Evolutionary conservation across 495 filamentous ascomycete genomes (phyloP).

Genomic region (Penicillium lagena): DNA sequence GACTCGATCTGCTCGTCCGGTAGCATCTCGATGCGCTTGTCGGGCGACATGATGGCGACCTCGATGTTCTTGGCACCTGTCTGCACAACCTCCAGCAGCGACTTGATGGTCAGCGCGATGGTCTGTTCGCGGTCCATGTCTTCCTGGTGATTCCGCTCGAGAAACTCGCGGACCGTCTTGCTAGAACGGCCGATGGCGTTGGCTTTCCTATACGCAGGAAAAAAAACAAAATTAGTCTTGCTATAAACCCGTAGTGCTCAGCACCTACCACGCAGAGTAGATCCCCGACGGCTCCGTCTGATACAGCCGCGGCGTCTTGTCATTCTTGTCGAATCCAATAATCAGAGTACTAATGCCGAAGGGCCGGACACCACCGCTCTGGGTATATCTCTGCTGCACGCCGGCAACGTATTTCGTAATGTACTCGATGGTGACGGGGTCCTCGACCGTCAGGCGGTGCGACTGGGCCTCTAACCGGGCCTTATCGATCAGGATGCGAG

Average conservation of each 20-base stretch:
- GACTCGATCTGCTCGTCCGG: conserved; percentile 90
- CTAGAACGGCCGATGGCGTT: conserved; percentile 97
- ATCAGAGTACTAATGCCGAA: conserved; percentile 98
- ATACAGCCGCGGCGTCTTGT: conserved; percentile 79
- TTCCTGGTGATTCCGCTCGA: conserved; percentile 95
- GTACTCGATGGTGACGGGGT: conserved; percentile 96
- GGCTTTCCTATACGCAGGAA: conserved; percentile 69
- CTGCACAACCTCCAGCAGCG: conserved; percentile 93
- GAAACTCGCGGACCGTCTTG: conserved; percentile 97
- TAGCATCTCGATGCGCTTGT: conserved; percentile 86
- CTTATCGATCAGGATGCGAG: conserved; percentile 95
- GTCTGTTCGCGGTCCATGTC: conserved; percentile 94
- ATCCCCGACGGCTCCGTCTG: conserved; percentile 98
- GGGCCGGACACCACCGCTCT: conserved; percentile 93
- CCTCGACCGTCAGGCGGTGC: conserved; percentile 95
- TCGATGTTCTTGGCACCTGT: conserved; percentile 99
- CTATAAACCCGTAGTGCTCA: neutral
- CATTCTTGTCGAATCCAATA: conserved; percentile 92
- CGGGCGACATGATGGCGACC: conserved; percentile 97
- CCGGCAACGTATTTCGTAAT: conserved; percentile 98
- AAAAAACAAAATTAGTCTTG: conserved; percentile 5
- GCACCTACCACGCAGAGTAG: conserved; percentile 87
- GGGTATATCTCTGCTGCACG: conserved; percentile 97
- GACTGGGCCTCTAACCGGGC: conserved; percentile 94
- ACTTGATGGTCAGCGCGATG: conserved; percentile 97